A percentile compares a stretch with the other conserved stretches of the same genome.
phyloP scores from a whole-genome alignment of 768 basidiomycete species.

The Tylopilus sp. region DNA sequence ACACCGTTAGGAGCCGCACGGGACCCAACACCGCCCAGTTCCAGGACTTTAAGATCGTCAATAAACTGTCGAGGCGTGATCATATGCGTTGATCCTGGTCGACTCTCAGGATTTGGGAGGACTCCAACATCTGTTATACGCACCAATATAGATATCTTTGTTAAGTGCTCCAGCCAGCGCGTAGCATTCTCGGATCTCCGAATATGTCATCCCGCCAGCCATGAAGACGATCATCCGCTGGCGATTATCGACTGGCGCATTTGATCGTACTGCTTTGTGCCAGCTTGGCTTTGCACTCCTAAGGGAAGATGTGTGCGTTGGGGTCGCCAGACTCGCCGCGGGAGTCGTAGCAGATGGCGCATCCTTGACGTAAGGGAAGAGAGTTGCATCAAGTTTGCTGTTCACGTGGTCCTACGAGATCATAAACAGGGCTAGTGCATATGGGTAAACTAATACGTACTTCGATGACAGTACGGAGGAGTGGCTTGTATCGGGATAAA shows the following conservation, averaged over 20 bases:
- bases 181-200: conserved; percentile 89
- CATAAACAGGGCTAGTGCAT: not conserved
- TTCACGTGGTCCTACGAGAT: conserved; percentile 70
- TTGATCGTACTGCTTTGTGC: conserved; percentile 72
- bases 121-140: conserved; percentile 37
- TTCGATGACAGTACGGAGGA: conserved; percentile 78
- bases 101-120: conserved; percentile 28
- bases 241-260: conserved; percentile 48
- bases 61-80: conserved; percentile 81
- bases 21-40: conserved; percentile 84
- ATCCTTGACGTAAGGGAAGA: conserved; percentile 92
- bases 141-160: conserved; percentile 92
- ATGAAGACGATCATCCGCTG: conserved; percentile 87
- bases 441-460: conserved; percentile 38
- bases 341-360: conserved; percentile 53
- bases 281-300: conserved; percentile 88
- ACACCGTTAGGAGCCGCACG: conserved; percentile 68
- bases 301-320: conserved; percentile 66
- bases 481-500: conserved; percentile 88
- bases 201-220: conserved; percentile 94
- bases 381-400: conserved; percentile 68
- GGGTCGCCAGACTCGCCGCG: conserved; percentile 39
- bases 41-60: conserved; percentile 83
- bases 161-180: conserved; percentile 67
- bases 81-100: conserved; percentile 83